Evolutionary conservation across 2,329 filamentous ascomycete genomes (phyloP).

Genomic region (Trichoderma aggressivum): DNA sequence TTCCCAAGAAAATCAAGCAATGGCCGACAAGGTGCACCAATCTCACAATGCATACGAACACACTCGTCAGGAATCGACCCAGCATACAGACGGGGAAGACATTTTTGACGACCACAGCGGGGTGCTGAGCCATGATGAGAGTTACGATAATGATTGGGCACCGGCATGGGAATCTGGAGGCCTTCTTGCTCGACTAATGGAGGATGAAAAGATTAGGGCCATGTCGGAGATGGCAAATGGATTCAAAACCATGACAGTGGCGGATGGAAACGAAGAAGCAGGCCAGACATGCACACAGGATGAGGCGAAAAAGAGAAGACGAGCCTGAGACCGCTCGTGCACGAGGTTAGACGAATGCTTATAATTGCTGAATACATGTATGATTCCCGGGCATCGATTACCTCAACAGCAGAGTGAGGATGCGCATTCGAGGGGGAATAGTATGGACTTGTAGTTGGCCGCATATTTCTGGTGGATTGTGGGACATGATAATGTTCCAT

Average conservation of each 20-base stretch:
- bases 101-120: not conserved
- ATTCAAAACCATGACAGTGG: too few species aligned
- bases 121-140: not conserved
- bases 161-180: not conserved
- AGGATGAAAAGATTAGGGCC: not conserved
- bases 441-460: not conserved
- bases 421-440: not conserved
- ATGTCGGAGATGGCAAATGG: not conserved
- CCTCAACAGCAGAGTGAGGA: not conserved
- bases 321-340: not conserved
- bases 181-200: not conserved
- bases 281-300: not conserved
- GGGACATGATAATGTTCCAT: not conserved
- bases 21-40: fast-evolving
- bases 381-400: not conserved
- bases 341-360: fast-evolving
- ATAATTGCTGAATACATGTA: not conserved
- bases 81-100: not conserved
- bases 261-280: too few species aligned
- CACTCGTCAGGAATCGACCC: not conserved
- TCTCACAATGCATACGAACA: not conserved
- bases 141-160: not conserved
- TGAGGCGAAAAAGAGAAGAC: not conserved
- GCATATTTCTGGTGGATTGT: not conserved
- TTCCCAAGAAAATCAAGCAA: fast-evolving